Base-by-base conservation (phyloP, 306 rosid species). In the Echinosophora koreensis region DNA sequence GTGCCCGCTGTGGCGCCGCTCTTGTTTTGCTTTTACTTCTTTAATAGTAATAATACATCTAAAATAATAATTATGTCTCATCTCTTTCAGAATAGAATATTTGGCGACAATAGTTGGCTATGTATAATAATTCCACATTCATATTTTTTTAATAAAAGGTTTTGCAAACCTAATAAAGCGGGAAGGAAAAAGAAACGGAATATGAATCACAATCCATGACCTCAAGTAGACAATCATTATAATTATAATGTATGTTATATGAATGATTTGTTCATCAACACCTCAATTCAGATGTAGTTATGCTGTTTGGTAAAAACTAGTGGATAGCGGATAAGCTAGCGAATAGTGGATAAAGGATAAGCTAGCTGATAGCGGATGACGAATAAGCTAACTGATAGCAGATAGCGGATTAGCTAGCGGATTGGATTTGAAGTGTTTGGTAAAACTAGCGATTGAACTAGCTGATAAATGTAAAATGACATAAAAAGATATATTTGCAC, bases 1-100 rank as follows among this genome's bases (percentile, higher is more conserved):
- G 17, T 44, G 50, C 52, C 62, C 62, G 52, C 70, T 50, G 5
- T 59, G 27, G 76, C 82, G 77, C 82, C 82, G 71, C 65, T 69
- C 64, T n/a, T 49, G 22, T 49, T 16, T 32, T 34, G 9, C 10
- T 44, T 73, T 59, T 44, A 17, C 6, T 15, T 59, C 27, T 41
- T 41, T 58, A 27, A 5, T 14, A 14, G 11, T 12, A 32, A 30
- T 34, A 46, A 30, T 50, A 44, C 18, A 73, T 15, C 39, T 57
- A 54, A 16, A 12, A 57, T n/a, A n/a, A n/a, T n/a, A 27, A 78
- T 34, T 27, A 68, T 57, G 15, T 68, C 16, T 38, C n/a, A 37
- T 76, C 66, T 55, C 66, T 27, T 17, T 61, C 51, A 0, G 18
- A 47, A 8, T 63, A 8, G 1, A 32, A 61, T 74, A 74, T 30